A percentile compares a stretch with the other conserved stretches of the same genome.
Conservation (phyloP, 164 flowering plant genomes). For the Taxillus chinensis region DNA sequence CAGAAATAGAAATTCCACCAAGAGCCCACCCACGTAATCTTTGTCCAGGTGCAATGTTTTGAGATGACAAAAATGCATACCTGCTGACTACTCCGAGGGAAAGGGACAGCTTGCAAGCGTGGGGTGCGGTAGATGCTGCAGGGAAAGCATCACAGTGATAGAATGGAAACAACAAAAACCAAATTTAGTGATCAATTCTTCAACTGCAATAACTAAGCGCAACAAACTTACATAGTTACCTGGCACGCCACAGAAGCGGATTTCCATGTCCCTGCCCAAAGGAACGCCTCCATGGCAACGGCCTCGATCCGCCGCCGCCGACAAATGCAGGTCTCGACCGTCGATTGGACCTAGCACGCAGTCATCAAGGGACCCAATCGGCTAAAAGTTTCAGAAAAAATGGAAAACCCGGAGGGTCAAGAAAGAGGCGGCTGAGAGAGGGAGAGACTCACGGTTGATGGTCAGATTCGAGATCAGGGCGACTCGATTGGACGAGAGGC, state of each 20-base stretch:
- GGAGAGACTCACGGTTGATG: neutral
- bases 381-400: neutral
- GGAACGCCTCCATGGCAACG: slow-evolving; percentile 44
- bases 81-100: slow-evolving; percentile 2
- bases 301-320: slow-evolving; percentile 24
- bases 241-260: slow-evolving; percentile 52
- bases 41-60: too few relatives aligned
- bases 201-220: neutral
- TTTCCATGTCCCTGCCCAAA: slow-evolving; percentile 35
- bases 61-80: too few relatives aligned
- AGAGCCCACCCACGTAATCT: too few relatives aligned
- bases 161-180: neutral
- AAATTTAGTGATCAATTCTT: neutral
- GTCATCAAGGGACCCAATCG: neutral
- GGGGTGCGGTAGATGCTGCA: slow-evolving; percentile 35
- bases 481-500: neutral
- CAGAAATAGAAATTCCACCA: too few relatives aligned
- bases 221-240: slow-evolving; percentile 18
- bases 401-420: neutral
- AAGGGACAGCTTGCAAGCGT: slow-evolving; percentile 36
- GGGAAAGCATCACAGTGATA: neutral
- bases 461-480: neutral
- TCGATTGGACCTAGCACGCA: slow-evolving; percentile 14
- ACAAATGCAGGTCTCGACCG: slow-evolving; percentile 19
- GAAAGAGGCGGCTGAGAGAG: neutral